Evolutionary conservation across 2,329 filamentous ascomycete species (phyloP), one percentile per base, ranked within the genome.

Genomic region (Aspergillus fischeri): DNA sequence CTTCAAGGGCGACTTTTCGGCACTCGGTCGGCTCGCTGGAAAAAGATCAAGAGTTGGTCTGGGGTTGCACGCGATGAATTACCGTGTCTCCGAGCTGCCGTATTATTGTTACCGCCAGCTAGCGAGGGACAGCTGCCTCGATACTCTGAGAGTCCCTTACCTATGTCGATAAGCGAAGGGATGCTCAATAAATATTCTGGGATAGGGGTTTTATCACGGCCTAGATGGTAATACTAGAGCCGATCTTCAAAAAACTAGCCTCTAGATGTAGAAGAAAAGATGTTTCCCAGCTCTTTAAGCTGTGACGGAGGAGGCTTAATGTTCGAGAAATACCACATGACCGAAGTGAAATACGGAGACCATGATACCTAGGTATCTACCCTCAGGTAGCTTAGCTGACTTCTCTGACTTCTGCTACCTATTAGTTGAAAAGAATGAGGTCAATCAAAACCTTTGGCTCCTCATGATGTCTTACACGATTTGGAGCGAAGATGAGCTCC

Each of bases 51-150:
- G 56, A 58, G 55, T 59, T 59, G 38, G 38, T 52, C 49, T 50
- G 53, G 29, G 44, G 24, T 32, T 58, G 61, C 68, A 68, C 68
- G 69, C 68, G 68, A 69, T 67, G 65, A 60, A 65, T 70, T 70
- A 69, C 70, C 69, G 69, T 63, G 65, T 67, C 63, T 60, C 63
- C 58, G 55, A 27, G 10, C 44, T 47, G 61, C 60, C 49, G 65
- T 63, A 65, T 63, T 63, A 67, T 68, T 62, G 65, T 62, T 52
- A 52, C 54, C 55, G 44, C 29, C 53, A 54, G 25, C 57, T 52
- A 60, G 54, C 53, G 52, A 25, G 5, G 32, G 32, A 35, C 32
- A 35, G 38, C 24, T 32, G 20, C 20, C 49, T 17, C 5, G 11
- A 24, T 25, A 14, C 44, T 24, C 24, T 47, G 44, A 14, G 14